phyloP scores from a whole-genome alignment of 2,329 filamentous ascomycete genomes.

The Aspergillus clavatus region DNA sequence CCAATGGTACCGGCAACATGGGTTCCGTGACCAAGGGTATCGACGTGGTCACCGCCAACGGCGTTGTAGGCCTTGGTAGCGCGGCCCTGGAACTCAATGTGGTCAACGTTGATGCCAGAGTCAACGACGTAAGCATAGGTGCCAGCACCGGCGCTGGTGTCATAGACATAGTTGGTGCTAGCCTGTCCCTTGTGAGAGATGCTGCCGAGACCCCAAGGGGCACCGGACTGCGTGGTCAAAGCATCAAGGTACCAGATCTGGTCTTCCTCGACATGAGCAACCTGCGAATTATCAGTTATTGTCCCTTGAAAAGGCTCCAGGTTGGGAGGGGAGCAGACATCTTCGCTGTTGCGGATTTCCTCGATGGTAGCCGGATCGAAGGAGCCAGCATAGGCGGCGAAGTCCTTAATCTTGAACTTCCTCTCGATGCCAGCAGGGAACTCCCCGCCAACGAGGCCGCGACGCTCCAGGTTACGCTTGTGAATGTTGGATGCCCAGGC shows the following conservation, averaged over 20 bases:
- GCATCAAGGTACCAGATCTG: constrained; percentile 18
- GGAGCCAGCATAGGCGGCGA: constrained; percentile 41
- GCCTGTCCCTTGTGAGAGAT: constrained; percentile 25
- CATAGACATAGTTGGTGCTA: constrained; percentile 32
- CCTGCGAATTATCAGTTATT: constrained; percentile 9
- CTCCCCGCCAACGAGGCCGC: constrained; percentile 11
- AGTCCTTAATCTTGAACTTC: constrained; percentile 40
- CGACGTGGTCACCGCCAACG: constrained; percentile 20
- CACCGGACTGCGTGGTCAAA: constrained; percentile 19
- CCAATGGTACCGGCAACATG: constrained; percentile 37
- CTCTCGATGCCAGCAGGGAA: constrained; percentile 34
- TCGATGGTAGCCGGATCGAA: constrained; percentile 43
- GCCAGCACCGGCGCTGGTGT: constrained; percentile 31
- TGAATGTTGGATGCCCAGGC: constrained; percentile 19
- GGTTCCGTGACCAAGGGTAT: constrained; percentile 35
- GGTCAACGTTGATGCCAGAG: constrained; percentile 33
- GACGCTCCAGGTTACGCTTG: constrained; percentile 16
- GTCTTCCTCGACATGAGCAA: constrained; percentile 23
- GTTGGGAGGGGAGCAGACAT: constrained; percentile 24
- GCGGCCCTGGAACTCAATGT: constrained; percentile 35
- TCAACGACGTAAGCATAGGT: constrained; percentile 38
- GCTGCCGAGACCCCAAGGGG: constrained; percentile 35
- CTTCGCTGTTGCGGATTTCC: constrained; percentile 35
- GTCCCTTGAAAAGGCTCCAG: neutral
- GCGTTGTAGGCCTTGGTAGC: constrained; percentile 34